These are phyloP conservation scores for Linum usitatissimum DNA, from an alignment of 345 rosid genomes.

Conservation along the genomic window DNA sequence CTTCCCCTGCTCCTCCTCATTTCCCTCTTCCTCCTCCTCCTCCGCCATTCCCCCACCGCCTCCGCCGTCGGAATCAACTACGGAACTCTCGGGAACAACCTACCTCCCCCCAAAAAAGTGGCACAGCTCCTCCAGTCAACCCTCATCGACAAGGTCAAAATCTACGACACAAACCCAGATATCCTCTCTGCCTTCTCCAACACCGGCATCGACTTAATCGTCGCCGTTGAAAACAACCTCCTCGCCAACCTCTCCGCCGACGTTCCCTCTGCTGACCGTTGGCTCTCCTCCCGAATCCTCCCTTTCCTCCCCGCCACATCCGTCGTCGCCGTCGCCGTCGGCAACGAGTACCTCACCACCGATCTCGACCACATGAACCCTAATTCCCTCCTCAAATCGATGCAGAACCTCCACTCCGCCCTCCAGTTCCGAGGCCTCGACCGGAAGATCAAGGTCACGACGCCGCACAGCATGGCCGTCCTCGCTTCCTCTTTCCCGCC, in stretches of 20 bases:
- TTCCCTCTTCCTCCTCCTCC: constrained; percentile 11
- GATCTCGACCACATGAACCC: constrained; percentile 33
- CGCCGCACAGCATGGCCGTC: constrained; percentile 57
- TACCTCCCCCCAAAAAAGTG: constrained; percentile 42
- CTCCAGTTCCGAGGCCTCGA: constrained; percentile 38
- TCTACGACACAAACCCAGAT: constrained; percentile 56
- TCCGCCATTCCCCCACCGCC: constrained; percentile 6
- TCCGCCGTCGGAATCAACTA: constrained; percentile 47
- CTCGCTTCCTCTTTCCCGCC: constrained; percentile 14
- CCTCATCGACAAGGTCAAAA: constrained; percentile 50
- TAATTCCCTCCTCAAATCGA: constrained; percentile 33
- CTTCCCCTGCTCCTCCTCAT: constrained; percentile 7
- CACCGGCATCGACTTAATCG: constrained; percentile 53
- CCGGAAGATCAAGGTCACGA: constrained; percentile 55
- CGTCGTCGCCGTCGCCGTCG: constrained; percentile 39
- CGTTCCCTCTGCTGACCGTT: constrained; percentile 35
- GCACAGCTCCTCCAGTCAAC: constrained; percentile 62
- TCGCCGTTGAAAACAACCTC: constrained; percentile 43
- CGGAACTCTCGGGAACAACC: constrained; percentile 57
- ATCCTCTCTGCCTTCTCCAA: constrained; percentile 53
- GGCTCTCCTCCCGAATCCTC: constrained; percentile 38
- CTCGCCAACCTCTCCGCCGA: constrained; percentile 37
- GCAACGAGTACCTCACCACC: constrained; percentile 48
- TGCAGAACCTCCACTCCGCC: constrained; percentile 48
- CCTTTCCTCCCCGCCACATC: constrained; percentile 58